phyloP scores from a whole-genome alignment of 1,139 yeast species.

The Saccharomycopsis crataegensis region DNA sequence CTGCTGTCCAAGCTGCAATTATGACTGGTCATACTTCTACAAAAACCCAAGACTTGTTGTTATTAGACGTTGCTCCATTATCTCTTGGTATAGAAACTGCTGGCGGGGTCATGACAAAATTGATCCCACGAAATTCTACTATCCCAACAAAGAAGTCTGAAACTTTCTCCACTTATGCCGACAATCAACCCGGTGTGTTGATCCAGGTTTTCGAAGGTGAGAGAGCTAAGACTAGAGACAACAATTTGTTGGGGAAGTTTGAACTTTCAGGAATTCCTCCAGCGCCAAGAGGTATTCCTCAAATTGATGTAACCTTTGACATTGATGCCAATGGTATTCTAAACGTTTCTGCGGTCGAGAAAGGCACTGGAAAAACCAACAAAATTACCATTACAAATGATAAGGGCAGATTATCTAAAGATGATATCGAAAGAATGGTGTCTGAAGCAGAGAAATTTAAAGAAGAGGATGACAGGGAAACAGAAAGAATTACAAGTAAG shows the following conservation, averaged over 20 bases:
- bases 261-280: constrained; percentile 95
- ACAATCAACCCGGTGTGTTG: constrained; percentile 93
- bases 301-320: constrained; percentile 91
- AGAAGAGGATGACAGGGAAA: constrained; percentile 75
- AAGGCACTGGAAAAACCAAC: constrained; percentile 94
- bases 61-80: constrained; percentile 89
- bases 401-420: constrained; percentile 90
- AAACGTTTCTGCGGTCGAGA: constrained; percentile 89
- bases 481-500: constrained; percentile 77
- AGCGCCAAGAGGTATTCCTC: constrained; percentile 97
- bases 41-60: constrained; percentile 65
- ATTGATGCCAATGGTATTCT: constrained; percentile 93
- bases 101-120: constrained; percentile 96
- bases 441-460: constrained; percentile 90
- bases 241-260: constrained; percentile 91
- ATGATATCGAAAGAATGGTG: constrained; percentile 89
- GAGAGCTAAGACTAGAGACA: constrained; percentile 92
- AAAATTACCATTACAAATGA: constrained; percentile 93
- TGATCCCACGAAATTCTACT: constrained; percentile 93
- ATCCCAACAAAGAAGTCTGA: constrained; percentile 96
- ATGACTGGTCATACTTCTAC: constrained; percentile 62
- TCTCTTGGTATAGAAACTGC: constrained; percentile 95
- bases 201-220: constrained; percentile 98
- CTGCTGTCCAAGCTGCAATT: constrained; percentile 96
- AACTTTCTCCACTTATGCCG: constrained; percentile 94